Evolutionary conservation across 2,329 filamentous ascomycete species (phyloP).

Genomic region (Xylariaceae sp.): DNA sequence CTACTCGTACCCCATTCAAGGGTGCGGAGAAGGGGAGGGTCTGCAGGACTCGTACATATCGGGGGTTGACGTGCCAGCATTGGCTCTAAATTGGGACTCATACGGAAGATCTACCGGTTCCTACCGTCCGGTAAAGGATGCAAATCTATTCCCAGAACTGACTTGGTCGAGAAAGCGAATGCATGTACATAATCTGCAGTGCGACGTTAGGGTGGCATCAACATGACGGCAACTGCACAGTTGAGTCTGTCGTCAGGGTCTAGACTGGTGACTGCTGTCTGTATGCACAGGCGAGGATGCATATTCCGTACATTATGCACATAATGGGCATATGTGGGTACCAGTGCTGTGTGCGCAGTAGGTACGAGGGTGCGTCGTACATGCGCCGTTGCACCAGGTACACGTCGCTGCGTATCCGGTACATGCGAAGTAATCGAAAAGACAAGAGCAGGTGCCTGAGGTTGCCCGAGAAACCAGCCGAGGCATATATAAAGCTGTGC

Average conservation of each 20-base stretch:
- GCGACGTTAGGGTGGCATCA: neutral
- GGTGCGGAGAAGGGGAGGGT: no score
- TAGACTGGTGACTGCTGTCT: neutral
- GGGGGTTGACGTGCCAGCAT: no score
- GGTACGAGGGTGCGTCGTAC: neutral
- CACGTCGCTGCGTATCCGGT: neutral
- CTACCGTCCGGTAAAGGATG: neutral
- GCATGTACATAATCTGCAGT: neutral
- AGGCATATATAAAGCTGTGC: neutral
- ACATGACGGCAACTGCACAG: neutral
- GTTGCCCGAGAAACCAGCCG: slow-evolving; percentile 1
- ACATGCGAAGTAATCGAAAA: neutral
- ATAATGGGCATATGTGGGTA: neutral
- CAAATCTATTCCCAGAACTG: neutral
- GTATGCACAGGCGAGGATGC: neutral
- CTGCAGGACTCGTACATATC: no score
- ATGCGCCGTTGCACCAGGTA: neutral
- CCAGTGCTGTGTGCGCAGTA: no score
- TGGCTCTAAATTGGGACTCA: no score
- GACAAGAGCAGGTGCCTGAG: neutral
- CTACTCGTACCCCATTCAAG: no score
- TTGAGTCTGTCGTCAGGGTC: neutral
- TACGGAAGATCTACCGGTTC: no score
- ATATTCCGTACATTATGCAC: neutral
- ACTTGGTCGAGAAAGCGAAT: neutral